Percentiles rank a stretch among this genome's conserved stretches.
Conservation (phyloP, 768 basidiomycete genomes). For the Chalciporus chontae region DNA sequence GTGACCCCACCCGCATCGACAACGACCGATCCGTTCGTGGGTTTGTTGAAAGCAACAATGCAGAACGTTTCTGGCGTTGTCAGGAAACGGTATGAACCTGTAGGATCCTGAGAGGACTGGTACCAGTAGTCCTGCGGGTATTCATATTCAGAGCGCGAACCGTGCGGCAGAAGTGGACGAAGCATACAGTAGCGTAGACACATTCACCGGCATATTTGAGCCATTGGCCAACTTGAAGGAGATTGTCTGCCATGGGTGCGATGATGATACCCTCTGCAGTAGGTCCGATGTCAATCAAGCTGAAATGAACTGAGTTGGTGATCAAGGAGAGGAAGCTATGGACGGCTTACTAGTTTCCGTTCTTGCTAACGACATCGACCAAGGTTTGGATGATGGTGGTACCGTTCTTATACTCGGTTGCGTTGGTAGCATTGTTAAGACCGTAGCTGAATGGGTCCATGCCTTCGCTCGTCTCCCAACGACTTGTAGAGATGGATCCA, state of each 20-base stretch:
- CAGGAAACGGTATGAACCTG: slow-evolving; percentile 41
- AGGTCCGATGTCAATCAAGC: slow-evolving; percentile 52
- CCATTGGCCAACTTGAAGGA: slow-evolving; percentile 52
- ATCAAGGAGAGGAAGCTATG: background rate
- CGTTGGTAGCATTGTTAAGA: slow-evolving; percentile 40
- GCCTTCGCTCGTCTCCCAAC: slow-evolving; percentile 60
- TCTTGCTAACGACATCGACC: slow-evolving; percentile 58
- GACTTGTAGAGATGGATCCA: slow-evolving; percentile 41
- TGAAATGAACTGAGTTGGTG: slow-evolving; percentile 12
- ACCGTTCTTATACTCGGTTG: slow-evolving; percentile 45
- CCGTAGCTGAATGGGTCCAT: slow-evolving; percentile 56
- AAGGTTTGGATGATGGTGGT: slow-evolving; percentile 47
- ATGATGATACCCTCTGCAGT: slow-evolving; percentile 54
- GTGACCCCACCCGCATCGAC: slow-evolving; percentile 34
- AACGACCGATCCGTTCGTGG: slow-evolving; percentile 30
- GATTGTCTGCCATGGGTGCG: slow-evolving; percentile 42
- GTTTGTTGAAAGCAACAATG: slow-evolving; percentile 41
- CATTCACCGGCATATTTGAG: slow-evolving; percentile 47
- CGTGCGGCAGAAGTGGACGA: background rate
- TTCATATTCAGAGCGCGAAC: background rate
- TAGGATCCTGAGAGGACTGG: slow-evolving; percentile 38
- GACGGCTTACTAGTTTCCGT: slow-evolving; percentile 52
- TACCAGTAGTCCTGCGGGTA: slow-evolving; percentile 46
- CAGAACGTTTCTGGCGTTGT: slow-evolving; percentile 51
- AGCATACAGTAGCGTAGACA: slow-evolving; percentile 49